Percentiles rank a stretch among this genome's conserved stretches.
phyloP scores from a whole-genome alignment of 768 basidiomycete genomes.

The Leccinellum albellum region DNA sequence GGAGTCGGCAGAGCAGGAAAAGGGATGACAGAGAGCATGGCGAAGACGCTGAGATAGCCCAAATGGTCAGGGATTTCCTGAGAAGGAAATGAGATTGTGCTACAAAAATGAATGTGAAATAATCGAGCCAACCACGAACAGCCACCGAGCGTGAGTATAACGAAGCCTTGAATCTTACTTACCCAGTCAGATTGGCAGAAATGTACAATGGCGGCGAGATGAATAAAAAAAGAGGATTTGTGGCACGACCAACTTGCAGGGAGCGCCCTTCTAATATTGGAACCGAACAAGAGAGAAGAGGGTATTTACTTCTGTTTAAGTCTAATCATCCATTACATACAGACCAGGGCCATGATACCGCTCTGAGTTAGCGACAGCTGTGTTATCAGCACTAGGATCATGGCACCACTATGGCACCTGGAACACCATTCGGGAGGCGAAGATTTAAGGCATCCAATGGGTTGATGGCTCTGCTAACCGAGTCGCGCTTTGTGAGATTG shows the following conservation, averaged over 20 bases:
- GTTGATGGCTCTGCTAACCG: not conserved
- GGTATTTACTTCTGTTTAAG: slow-evolving; percentile 27
- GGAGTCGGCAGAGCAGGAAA: slow-evolving; percentile 59
- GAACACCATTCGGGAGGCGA: too few relatives aligned
- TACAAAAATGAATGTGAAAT: slow-evolving; percentile 5
- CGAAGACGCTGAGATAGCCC: slow-evolving; percentile 9
- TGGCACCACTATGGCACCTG: too few relatives aligned
- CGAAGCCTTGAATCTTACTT: slow-evolving; percentile 2
- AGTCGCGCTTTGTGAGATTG: not conserved
- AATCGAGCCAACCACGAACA: not conserved
- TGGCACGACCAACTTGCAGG: not conserved
- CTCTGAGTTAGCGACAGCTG: not conserved
- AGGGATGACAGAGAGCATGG: slow-evolving; percentile 35
- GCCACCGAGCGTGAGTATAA: slow-evolving; percentile 2
- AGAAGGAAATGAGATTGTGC: slow-evolving; percentile 10
- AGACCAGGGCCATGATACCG: not conserved
- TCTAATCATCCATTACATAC: slow-evolving; percentile 13
- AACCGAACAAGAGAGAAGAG: slow-evolving; percentile 6
- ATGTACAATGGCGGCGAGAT: not conserved
- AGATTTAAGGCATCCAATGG: not conserved
- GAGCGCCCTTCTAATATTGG: not conserved
- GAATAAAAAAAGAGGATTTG: not conserved
- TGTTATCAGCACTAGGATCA: not conserved
- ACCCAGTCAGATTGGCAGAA: not conserved
- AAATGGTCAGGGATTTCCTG: slow-evolving; percentile 6